Conservation (phyloP, 495 filamentous ascomycete genomes). For the Tuber microsphaerosporum region DNA sequence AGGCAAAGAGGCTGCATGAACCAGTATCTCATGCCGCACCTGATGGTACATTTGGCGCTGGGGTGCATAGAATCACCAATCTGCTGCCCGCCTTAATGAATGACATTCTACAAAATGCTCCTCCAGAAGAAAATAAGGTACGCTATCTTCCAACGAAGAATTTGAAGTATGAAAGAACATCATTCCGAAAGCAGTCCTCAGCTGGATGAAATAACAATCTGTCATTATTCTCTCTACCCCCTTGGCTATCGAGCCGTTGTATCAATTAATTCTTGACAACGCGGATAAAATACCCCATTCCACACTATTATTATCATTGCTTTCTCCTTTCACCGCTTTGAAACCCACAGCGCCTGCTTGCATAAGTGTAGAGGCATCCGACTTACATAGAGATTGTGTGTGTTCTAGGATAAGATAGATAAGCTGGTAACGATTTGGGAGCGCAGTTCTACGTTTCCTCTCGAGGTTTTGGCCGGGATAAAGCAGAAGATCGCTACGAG, state of each 20-base stretch:
- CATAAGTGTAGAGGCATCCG: conserved; percentile 42
- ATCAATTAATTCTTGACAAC: conserved; percentile 37
- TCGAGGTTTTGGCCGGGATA: conserved; percentile 72
- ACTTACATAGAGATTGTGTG: conserved; percentile 44
- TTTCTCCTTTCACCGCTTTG: conserved; percentile 41
- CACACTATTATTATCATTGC: conserved; percentile 1
- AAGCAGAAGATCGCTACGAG: conserved; percentile 68
- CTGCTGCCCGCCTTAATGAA: conserved; percentile 88
- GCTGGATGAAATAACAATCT: conserved; percentile 18
- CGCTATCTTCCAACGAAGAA: conserved; percentile 49
- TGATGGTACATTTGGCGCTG: conserved; percentile 89
- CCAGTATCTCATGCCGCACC: conserved; percentile 64
- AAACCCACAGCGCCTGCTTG: conserved; percentile 47
- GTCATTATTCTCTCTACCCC: not conserved
- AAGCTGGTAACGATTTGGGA: conserved; percentile 98
- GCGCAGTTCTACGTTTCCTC: conserved; percentile 82
- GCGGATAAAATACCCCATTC: conserved; percentile 33
- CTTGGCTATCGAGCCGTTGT: conserved; percentile 32
- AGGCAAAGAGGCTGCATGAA: conserved; percentile 78
- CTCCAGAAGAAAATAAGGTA: conserved; percentile 98
- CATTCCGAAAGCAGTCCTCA: conserved; percentile 22
- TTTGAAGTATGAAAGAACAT: conserved; percentile 8
- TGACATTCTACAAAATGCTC: conserved; percentile 81
- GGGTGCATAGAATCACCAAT: conserved; percentile 93
- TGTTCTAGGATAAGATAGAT: conserved; percentile 84